Evolutionary conservation across 169 alveolate genomes (phyloP).

Genomic region (Eimeria praecox): DNA sequence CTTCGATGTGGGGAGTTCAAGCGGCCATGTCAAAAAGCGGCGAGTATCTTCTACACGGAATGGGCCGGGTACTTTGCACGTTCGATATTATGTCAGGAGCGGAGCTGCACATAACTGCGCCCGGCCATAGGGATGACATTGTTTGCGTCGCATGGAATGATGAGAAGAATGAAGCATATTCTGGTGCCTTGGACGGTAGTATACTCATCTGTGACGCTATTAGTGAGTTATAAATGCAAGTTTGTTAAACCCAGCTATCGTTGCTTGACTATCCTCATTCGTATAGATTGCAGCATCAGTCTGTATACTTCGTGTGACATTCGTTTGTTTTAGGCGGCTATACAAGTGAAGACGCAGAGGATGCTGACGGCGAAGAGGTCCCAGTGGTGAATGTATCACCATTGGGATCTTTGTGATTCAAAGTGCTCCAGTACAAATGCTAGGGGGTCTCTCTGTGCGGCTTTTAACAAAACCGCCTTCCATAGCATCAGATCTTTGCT

Average conservation of each 20-base stretch:
- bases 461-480: not conserved
- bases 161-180: constrained; percentile 56
- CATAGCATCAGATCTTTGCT: not conserved
- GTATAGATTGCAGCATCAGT: not conserved
- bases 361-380: not conserved
- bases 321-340: constrained; percentile 9
- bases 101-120: constrained; percentile 4
- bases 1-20: constrained; percentile 47
- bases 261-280: no score
- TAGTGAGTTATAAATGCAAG: not conserved
- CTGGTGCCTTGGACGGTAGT: constrained; percentile 60
- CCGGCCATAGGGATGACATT: constrained; percentile 43
- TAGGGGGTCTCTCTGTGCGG: not conserved
- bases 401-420: not conserved
- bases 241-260: not conserved
- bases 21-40: constrained; percentile 60
- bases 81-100: constrained; percentile 56
- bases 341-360: constrained; percentile 33
- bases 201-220: constrained; percentile 35
- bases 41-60: constrained; percentile 51
- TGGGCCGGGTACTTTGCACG: constrained; percentile 67
- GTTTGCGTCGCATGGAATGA: constrained; percentile 69
- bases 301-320: not conserved
- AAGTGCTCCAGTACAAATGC: not conserved
- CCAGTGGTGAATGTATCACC: constrained; percentile 24